Conservation (phyloP, 1,139 yeast species). For the Pichia sp. region DNA sequence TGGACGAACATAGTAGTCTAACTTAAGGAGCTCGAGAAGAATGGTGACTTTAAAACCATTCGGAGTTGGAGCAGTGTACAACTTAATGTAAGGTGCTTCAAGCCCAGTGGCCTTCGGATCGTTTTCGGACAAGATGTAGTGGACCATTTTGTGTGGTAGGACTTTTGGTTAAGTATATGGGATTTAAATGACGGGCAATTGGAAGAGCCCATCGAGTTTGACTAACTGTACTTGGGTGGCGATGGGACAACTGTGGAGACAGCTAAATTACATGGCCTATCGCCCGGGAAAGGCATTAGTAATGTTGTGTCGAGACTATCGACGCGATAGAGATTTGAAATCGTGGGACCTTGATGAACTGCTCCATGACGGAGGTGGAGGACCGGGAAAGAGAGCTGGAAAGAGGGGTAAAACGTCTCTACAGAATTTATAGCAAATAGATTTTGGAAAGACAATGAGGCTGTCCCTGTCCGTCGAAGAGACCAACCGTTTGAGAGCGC, state of each 20-base stretch:
- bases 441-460: slow-evolving; percentile 14
- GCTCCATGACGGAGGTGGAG: too few relatives aligned
- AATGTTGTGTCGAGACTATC: neutral
- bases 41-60: slow-evolving; percentile 53
- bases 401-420: neutral
- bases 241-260: neutral
- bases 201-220: neutral
- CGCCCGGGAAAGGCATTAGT: neutral
- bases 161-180: too few relatives aligned
- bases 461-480: slow-evolving; percentile 22
- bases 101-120: slow-evolving; percentile 33
- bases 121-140: slow-evolving; percentile 31
- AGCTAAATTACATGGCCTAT: neutral
- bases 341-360: too few relatives aligned
- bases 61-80: slow-evolving; percentile 51
- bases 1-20: slow-evolving; percentile 44
- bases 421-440: slow-evolving; percentile 4
- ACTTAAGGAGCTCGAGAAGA: slow-evolving; percentile 44
- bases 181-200: neutral
- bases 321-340: too few relatives aligned
- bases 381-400: neutral
- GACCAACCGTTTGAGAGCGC: slow-evolving; percentile 22
- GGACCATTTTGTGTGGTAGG: slow-evolving; percentile 21
- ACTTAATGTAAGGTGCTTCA: slow-evolving; percentile 38
- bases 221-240: neutral